Percentiles rank a stretch among this genome's conserved stretches.
Evolutionary conservation across 768 basidiomycete species (phyloP).

Genomic region (Inosperma sp.): DNA sequence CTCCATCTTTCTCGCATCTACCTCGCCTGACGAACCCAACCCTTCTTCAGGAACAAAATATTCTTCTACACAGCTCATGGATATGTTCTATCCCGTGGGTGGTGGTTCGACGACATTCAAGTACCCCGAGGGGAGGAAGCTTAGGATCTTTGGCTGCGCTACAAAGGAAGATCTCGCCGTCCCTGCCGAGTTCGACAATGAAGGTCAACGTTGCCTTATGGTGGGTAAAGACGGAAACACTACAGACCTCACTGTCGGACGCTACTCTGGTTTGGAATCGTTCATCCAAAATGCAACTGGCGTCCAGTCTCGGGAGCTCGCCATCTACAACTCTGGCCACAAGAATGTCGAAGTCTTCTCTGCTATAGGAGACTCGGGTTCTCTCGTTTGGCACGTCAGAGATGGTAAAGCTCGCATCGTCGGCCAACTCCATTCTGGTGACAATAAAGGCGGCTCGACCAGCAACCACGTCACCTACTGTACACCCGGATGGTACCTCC

Average conservation of each 20-base stretch:
- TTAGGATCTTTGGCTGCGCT: slow-evolving; percentile 17
- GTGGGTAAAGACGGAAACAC: slow-evolving; percentile 35
- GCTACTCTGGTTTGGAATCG: slow-evolving; percentile 32
- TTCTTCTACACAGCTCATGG: slow-evolving; percentile 11
- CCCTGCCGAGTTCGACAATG: slow-evolving; percentile 27
- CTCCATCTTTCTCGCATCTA: slow-evolving; percentile 17
- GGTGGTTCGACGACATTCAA: too few species aligned
- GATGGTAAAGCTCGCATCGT: slow-evolving; percentile 21
- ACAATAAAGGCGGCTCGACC: slow-evolving; percentile 22
- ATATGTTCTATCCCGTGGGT: too few species aligned
- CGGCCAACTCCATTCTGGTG: slow-evolving; percentile 6
- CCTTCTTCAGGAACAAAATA: slow-evolving; percentile 22
- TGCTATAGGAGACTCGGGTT: slow-evolving; percentile 31
- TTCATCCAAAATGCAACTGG: slow-evolving; percentile 24
- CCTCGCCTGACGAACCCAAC: slow-evolving; percentile 23
- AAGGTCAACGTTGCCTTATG: slow-evolving; percentile 28
- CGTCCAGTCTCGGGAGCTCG: slow-evolving; percentile 29
- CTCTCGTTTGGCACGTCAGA: slow-evolving; percentile 20
- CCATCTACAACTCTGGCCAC: slow-evolving; percentile 24
- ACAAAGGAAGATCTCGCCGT: slow-evolving; percentile 22
- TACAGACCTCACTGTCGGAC: slow-evolving; percentile 36
- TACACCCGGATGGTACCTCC: slow-evolving; percentile 30
- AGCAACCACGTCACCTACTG: slow-evolving; percentile 27
- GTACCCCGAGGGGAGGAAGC: slow-evolving; percentile 16
- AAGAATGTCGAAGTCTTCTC: slow-evolving; percentile 21